Base-by-base conservation (phyloP, 148 eudicot genomes). In the Cornus suecica region DNA sequence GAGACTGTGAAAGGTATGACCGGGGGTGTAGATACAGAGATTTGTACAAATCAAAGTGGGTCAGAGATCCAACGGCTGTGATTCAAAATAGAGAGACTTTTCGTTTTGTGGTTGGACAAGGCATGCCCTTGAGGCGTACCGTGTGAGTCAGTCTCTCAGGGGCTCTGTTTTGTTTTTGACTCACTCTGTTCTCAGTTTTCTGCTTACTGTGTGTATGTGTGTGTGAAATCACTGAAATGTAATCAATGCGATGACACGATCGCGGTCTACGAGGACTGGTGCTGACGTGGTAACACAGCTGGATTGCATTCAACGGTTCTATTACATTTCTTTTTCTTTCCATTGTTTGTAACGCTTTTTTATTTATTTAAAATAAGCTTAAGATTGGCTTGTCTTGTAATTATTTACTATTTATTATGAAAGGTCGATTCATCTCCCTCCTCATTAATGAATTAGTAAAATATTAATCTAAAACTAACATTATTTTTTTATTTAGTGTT, bases 31-130 rank as follows among this genome's bases (percentile, higher is more conserved):
- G 42, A 58, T 58, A 0, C 20, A 1, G 23, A 58, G 62, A 58
- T 58, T 58, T 30, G 69, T 18, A 66, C 25, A 20, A 22, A 32
- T 66, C 69, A 66, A 32, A 66, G 24, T 16, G 62, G 62, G 18
- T 16, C 69, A 66, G 69, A 66, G 69, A 66, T 66, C 69, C 1
- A 31, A 66, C 69, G 69, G 69, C 14, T 18, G 69, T 30, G 69
- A 66, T 66, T 66, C 8, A 29, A 65, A 20, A 14, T 20, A 23
- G 8, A 2, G 22, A 32, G 31, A 58, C 23, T 20, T 14, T 3
- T 52, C 22, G 58, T 52, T 9, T 14, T 14, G 22, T 15, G 14
- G 18, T 15, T 14, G 14, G 22, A 22, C 20, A n/a, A n/a, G n/a
- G n/a, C 42, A 3, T 37, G 8, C 42, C 42, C 42, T 8, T 52